Evolutionary conservation across 108 stramenopile genomes (phyloP).

Genomic region (Nannochloropsis gaditana): DNA sequence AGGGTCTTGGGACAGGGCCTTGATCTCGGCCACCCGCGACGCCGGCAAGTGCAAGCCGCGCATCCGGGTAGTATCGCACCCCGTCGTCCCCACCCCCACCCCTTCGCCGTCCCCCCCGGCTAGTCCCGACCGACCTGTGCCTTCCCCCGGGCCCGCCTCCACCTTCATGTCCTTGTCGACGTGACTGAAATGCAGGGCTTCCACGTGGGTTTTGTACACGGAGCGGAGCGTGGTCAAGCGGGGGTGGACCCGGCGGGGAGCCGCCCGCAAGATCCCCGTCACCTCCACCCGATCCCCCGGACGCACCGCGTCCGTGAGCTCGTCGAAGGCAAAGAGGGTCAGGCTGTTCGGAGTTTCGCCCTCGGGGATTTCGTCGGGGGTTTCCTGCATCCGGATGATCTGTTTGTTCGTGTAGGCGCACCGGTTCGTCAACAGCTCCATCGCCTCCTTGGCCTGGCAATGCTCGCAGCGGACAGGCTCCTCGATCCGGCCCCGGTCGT

Average conservation of each 20-base stretch:
- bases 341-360: constrained; percentile 95
- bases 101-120: constrained; percentile 40
- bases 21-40: constrained; percentile 62
- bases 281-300: constrained; percentile 96
- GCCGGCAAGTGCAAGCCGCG: constrained; percentile 21
- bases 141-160: neutral
- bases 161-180: constrained; percentile 33
- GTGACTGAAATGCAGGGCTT: constrained; percentile 86
- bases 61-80: constrained; percentile 30
- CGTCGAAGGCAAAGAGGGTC: constrained; percentile 90
- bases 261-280: constrained; percentile 91
- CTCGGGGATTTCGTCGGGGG: constrained; percentile 92
- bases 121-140: neutral
- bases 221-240: constrained; percentile 74
- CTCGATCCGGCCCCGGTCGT: constrained; percentile 85
- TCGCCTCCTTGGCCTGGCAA: constrained; percentile 49
- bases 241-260: constrained; percentile 78
- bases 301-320: constrained; percentile 86
- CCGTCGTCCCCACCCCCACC: constrained; percentile 46
- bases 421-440: constrained; percentile 82
- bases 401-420: constrained; percentile 95
- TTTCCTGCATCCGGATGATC: constrained; percentile 83
- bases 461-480: constrained; percentile 72
- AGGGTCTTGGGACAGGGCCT: constrained; percentile 57
- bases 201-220: constrained; percentile 95